A percentile compares a stretch with the other conserved stretches of the same genome.
phyloP scores from a whole-genome alignment of 164 flowering plant species.

The Litsea cubeba region DNA sequence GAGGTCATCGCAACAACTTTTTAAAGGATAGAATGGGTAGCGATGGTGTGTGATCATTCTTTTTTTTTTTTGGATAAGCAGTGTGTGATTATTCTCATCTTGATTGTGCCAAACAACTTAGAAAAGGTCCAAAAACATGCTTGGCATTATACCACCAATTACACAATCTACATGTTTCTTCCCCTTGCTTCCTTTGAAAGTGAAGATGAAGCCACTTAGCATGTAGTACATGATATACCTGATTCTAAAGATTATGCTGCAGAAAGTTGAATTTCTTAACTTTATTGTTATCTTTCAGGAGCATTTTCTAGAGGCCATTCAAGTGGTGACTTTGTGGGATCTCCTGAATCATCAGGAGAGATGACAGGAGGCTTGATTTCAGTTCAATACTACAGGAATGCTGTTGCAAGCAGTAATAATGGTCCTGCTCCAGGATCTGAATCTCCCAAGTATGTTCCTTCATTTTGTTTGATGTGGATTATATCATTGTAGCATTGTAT shows the following conservation, averaged over 20 bases:
- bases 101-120: background rate
- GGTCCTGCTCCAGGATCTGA: conserved; percentile 17
- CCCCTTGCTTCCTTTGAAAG: background rate
- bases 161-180: background rate
- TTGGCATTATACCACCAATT: background rate
- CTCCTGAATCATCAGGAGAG: conserved; percentile 20
- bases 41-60: too few species aligned
- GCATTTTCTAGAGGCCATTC: conserved; percentile 23
- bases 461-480: background rate
- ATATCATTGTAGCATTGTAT: too few species aligned
- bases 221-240: background rate
- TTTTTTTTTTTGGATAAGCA: too few species aligned
- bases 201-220: background rate
- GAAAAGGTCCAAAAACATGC: background rate
- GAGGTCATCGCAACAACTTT: too few species aligned
- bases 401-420: conserved; percentile 8
- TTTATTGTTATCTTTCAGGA: conserved; percentile 27
- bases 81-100: too few species aligned
- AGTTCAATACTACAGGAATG: conserved; percentile 17
- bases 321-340: conserved; percentile 17
- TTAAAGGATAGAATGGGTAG: too few species aligned
- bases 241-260: background rate
- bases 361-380: conserved; percentile 22
- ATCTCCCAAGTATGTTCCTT: conserved; percentile 16
- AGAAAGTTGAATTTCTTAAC: conserved; percentile 3